Evolutionary conservation across 2,329 filamentous ascomycete genomes (phyloP).

Genomic region (Zasmidium cellare): DNA sequence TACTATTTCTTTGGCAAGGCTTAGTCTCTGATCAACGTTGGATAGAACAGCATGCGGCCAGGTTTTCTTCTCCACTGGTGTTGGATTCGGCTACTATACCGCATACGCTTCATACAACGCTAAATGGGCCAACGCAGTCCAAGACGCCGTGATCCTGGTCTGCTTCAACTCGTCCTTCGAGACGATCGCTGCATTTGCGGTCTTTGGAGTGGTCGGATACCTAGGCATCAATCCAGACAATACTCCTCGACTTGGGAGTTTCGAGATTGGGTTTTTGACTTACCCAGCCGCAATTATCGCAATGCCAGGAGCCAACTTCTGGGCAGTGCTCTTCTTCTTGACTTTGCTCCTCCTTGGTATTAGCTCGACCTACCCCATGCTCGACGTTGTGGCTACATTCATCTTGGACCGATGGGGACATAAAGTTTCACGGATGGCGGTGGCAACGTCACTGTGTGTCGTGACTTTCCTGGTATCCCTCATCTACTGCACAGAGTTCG

Average conservation of each 20-base stretch:
- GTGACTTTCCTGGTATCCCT: slow-evolving; percentile 56
- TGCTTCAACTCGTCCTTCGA: slow-evolving; percentile 59
- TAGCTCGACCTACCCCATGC: slow-evolving; percentile 44
- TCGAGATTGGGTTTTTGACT: slow-evolving; percentile 59
- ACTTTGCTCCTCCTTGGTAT: slow-evolving; percentile 57
- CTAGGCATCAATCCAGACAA: slow-evolving; percentile 42
- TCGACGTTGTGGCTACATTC: slow-evolving; percentile 49
- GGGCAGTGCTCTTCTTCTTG: slow-evolving; percentile 59
- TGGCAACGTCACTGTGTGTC: slow-evolving; percentile 45
- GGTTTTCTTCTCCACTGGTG: slow-evolving; percentile 61
- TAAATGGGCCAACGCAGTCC: slow-evolving; percentile 59
- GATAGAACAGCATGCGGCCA: slow-evolving; percentile 62
- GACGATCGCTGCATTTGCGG: slow-evolving; percentile 50
- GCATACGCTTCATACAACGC: slow-evolving; percentile 60
- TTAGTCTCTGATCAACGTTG: too few relatives aligned
- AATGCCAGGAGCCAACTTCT: slow-evolving; percentile 59
- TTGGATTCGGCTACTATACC: slow-evolving; percentile 61
- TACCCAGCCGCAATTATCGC: slow-evolving; percentile 56
- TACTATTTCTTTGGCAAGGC: too few relatives aligned
- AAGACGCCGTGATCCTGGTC: slow-evolving; percentile 59
- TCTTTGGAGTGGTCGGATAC: slow-evolving; percentile 58
- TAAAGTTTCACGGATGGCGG: slow-evolving; percentile 6
- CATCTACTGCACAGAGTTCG: slow-evolving; percentile 59
- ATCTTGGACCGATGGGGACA: slow-evolving; percentile 30
- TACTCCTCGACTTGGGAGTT: slow-evolving; percentile 52